Conservation (phyloP, 2,329 filamentous ascomycete species). For the Colletotrichum endophyticum region DNA sequence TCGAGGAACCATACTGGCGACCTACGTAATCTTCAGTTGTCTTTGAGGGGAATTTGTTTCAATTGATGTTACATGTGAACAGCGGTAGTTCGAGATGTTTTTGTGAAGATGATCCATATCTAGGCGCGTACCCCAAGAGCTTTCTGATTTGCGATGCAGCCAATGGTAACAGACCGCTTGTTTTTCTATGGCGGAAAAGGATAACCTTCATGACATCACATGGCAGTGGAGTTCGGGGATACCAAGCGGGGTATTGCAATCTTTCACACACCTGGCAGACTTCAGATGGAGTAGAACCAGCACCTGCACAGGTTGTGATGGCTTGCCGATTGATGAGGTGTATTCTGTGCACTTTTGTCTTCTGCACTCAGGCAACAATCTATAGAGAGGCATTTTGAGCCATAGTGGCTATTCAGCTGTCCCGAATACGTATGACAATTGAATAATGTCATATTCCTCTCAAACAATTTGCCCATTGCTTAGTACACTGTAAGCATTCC, state of each 20-base stretch:
- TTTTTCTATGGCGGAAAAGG: neutral
- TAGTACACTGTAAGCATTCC: neutral
- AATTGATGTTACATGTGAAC: neutral
- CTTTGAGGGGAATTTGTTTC: no score
- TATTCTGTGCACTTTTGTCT: fast-evolving
- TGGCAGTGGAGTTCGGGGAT: neutral
- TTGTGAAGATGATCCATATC: neutral
- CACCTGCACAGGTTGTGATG: neutral
- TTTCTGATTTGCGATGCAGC: neutral
- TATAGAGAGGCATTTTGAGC: neutral
- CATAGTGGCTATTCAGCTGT: fast-evolving
- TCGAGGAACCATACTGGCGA: neutral
- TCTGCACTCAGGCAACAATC: neutral
- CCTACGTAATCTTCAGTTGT: neutral
- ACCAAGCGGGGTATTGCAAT: neutral
- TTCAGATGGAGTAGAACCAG: neutral
- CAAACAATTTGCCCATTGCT: neutral
- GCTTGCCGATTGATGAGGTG: fast-evolving
- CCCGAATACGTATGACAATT: neutral
- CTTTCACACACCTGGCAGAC: neutral
- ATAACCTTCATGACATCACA: neutral
- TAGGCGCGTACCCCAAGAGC: neutral
- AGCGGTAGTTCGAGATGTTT: neutral
- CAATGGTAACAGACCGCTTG: neutral
- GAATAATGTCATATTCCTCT: neutral